phyloP scores from a whole-genome alignment of 2,329 filamentous ascomycete genomes.

The Calonectria pteridis region DNA sequence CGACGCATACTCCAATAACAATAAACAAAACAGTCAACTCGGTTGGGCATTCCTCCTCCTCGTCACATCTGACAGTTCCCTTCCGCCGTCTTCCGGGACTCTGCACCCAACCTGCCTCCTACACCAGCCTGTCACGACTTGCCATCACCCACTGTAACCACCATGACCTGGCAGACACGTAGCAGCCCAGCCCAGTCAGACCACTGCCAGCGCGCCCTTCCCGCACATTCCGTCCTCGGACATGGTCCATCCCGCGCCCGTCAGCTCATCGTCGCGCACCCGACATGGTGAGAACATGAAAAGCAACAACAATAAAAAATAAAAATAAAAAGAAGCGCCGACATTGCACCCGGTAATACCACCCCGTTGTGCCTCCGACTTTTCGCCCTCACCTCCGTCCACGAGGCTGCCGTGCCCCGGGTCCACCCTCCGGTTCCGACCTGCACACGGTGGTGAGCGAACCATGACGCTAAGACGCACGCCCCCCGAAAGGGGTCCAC shows the following conservation, averaged over 20 bases:
- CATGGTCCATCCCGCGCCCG: not conserved
- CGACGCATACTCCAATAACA: not conserved
- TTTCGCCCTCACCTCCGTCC: constrained; percentile 12
- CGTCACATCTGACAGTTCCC: not conserved
- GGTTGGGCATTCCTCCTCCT: not conserved
- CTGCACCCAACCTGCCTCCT: not conserved
- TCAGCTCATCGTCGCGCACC: not conserved
- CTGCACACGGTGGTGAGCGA: not conserved
- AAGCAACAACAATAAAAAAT: not conserved
- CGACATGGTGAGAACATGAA: not conserved
- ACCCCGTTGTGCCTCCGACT: constrained; percentile 5
- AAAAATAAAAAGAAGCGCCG: not conserved
- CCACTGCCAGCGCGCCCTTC: constrained; percentile 7
- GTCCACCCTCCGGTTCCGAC: constrained; percentile 1
- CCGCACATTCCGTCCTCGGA: not conserved
- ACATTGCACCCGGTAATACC: not conserved
- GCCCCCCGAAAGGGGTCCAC: constrained; percentile 9
- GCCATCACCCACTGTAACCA: not conserved
- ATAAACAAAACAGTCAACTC: not conserved
- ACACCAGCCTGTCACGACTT: not conserved
- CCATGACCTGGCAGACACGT: constrained; percentile 17
- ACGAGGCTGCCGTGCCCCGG: not conserved
- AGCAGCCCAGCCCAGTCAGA: constrained; percentile 17
- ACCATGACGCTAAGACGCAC: constrained; percentile 6
- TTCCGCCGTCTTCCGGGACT: not conserved